Percentiles rank a stretch among this genome's conserved stretches.
These are phyloP conservation scores for Podospora sp. DNA, from an alignment of 495 filamentous ascomycete species.

Conservation along the genomic window DNA sequence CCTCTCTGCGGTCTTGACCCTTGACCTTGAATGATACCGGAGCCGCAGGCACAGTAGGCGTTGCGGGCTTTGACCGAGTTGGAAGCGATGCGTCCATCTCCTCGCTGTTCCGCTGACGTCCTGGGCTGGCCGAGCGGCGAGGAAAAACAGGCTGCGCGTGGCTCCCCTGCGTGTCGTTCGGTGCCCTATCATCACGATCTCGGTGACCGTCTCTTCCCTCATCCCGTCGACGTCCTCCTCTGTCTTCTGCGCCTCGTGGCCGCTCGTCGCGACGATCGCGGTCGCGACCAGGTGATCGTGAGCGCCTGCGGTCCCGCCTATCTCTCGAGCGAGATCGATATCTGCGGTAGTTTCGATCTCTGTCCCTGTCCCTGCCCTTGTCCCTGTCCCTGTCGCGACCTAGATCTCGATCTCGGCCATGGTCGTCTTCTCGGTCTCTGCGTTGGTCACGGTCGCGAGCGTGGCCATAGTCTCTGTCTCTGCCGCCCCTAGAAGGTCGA, in stretches of 20 bases:
- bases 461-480: slow-evolving; percentile 1
- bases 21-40: slow-evolving; percentile 44
- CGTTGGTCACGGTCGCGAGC: slow-evolving; percentile 30
- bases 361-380: slow-evolving; percentile 37
- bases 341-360: slow-evolving; percentile 35
- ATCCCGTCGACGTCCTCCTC: slow-evolving; percentile 27
- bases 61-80: slow-evolving; percentile 41
- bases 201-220: slow-evolving; percentile 20
- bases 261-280: slow-evolving; percentile 34
- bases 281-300: slow-evolving; percentile 40
- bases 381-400: slow-evolving; percentile 34
- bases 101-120: slow-evolving; percentile 14
- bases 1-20: slow-evolving; percentile 45
- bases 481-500: slow-evolving; percentile 21
- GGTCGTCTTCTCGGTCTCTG: slow-evolving; percentile 38
- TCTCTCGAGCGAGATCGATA: slow-evolving; percentile 48
- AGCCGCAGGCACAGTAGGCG: slow-evolving; percentile 39
- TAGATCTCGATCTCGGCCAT: slow-evolving; percentile 28
- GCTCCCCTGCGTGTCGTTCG: slow-evolving; percentile 27
- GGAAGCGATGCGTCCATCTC: slow-evolving; percentile 29
- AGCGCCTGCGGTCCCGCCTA: slow-evolving; percentile 34
- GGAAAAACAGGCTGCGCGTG: slow-evolving; percentile 13
- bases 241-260: slow-evolving; percentile 15
- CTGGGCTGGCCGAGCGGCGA: slow-evolving; percentile 28
- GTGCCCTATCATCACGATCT: slow-evolving; percentile 21